Base-by-base conservation (phyloP, 1,284 basidiomycete genomes). In the Apiotrichum gracile region DNA sequence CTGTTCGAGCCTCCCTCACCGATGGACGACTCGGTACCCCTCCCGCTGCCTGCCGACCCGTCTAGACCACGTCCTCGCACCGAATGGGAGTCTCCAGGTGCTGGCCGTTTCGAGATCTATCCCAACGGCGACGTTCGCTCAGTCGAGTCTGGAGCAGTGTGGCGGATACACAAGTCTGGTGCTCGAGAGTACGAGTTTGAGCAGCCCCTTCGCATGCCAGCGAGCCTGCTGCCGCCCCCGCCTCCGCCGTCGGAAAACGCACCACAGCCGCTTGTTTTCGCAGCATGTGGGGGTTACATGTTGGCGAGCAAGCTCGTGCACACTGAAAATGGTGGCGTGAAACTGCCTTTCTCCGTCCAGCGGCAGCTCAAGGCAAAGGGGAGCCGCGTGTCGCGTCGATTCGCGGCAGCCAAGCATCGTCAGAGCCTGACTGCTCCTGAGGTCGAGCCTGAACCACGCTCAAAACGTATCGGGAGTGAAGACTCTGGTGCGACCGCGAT, bases 301-400 rank as follows among this genome's bases (percentile, higher is more conserved):
- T 63, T 76, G 10, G 55, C 70, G 3, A 55, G 62, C 27, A 74
- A 74, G 53, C 47, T 51, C 6, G 58, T 61, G 6, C 74, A 76
- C 53, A 55, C 62, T 26, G 70, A 72, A 47, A 58, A 63, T n/a
- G 74, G 74, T 6, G 74, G 74, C 17, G 67, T 72, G 52, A 75
- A 74, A 51, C 49, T 64, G 8, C 55, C 61, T 3, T 22, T 61
- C 3, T n/a, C 42, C 4, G 59, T 61, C 14, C 48, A 57, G 17
- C 52, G 55, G 34, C 55, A 61, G 33, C 45, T 52, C n/a, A 27
- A 39, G 6, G 38, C 46, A 21, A 44, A 48, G 8, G 47, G 53
- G 27, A 49, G 51, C 47, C 52, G 57, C 14, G 50, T 61, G 38
- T 51, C 52, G 19, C 52, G 47, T 34, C 49, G 52, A 26, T 48